phyloP scores from a whole-genome alignment of 148 eudicot species.

The Rhododendron ferrugineum region DNA sequence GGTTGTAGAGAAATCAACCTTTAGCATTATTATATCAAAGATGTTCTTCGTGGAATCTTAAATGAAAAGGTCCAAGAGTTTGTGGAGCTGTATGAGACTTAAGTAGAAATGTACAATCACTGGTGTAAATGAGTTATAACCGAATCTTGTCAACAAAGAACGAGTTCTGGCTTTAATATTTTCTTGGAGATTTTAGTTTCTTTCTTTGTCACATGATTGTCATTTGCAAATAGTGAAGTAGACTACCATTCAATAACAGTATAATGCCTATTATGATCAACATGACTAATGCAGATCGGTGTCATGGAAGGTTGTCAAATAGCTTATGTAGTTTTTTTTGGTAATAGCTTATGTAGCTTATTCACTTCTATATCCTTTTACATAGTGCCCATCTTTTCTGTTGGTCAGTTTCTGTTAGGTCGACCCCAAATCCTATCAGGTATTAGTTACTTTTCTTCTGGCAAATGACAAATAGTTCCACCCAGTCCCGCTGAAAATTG shows the following conservation, averaged over 20 bases:
- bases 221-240: neutral
- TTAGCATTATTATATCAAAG: neutral
- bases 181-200: neutral
- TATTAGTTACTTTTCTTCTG: neutral
- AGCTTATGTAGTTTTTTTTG: neutral
- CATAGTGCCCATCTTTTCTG: neutral
- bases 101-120: neutral
- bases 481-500: neutral
- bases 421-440: neutral
- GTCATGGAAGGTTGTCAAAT: neutral
- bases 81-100: neutral
- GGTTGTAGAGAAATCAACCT: neutral
- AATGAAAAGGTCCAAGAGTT: neutral
- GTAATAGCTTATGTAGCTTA: neutral
- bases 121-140: neutral
- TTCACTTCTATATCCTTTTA: neutral
- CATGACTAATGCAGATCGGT: neutral
- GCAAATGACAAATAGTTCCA: neutral
- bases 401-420: neutral
- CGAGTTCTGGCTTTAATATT: neutral
- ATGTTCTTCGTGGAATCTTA: neutral
- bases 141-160: neutral
- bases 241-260: neutral
- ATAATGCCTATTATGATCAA: neutral
- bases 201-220: neutral